phyloP scores from a whole-genome alignment of 192 early-diverging fungal genomes.

The Backusella parvicylindrica region DNA sequence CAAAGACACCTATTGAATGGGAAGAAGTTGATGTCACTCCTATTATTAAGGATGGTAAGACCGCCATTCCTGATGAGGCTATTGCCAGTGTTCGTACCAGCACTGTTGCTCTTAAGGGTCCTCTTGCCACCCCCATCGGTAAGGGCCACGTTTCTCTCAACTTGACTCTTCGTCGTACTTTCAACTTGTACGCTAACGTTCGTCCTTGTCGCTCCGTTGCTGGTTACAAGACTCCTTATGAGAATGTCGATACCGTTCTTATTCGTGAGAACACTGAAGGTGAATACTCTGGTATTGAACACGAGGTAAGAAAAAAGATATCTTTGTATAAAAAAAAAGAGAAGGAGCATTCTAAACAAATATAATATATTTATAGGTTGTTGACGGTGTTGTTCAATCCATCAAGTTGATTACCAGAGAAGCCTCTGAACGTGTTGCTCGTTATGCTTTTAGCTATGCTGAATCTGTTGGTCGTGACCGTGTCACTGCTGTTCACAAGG shows the following conservation, averaged over 20 bases:
- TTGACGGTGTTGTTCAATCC: conserved; percentile 96
- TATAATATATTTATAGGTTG: conserved; percentile 43
- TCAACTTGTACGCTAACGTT: conserved; percentile 98
- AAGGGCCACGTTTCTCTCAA: conserved; percentile 98
- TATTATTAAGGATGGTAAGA: conserved; percentile 87
- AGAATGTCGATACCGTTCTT: conserved; percentile 95
- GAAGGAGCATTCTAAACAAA: conserved; percentile 13
- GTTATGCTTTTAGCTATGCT: conserved; percentile 96
- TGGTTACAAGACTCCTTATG: conserved; percentile 95
- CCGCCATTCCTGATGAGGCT: conserved; percentile 90
- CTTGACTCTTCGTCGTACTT: conserved; percentile 85
- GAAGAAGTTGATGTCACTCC: conserved; percentile 94
- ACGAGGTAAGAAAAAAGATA: conserved; percentile 47
- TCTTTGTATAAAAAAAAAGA: not conserved
- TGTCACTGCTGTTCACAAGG: conserved; percentile 99
- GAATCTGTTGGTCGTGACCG: conserved; percentile 82
- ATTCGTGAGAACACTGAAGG: conserved; percentile 99
- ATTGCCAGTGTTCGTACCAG: conserved; percentile 89
- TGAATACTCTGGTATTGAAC: conserved; percentile 99
- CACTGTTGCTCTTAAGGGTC: conserved; percentile 97
- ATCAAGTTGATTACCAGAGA: conserved; percentile 99
- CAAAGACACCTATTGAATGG: conserved; percentile 94
- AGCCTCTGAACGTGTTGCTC: conserved; percentile 86
- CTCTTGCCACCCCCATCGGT: conserved; percentile 96
- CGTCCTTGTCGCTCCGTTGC: conserved; percentile 97